A percentile compares a stretch with the other conserved stretches of the same genome.
Evolutionary conservation across 1,284 basidiomycete species (phyloP).

Genomic region (Ceratobasidium sp.): DNA sequence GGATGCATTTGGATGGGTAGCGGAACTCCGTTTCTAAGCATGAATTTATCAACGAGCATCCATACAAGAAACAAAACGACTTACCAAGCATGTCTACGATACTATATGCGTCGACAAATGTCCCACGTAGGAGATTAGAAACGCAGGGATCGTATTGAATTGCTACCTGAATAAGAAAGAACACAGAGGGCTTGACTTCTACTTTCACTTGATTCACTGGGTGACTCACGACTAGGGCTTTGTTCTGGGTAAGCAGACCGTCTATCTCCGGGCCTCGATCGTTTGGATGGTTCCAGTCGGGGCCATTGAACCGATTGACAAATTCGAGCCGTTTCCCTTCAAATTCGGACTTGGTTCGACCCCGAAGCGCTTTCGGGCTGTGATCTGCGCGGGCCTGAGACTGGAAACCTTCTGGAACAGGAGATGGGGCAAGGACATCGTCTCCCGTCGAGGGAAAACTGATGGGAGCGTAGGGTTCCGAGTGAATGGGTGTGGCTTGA

Average conservation of each 20-base stretch:
- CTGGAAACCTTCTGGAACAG: too few relatives aligned
- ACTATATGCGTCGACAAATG: constrained; percentile 1
- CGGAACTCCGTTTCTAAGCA: neutral
- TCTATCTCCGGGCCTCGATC: neutral
- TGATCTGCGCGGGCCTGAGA: too few relatives aligned
- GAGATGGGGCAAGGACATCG: too few relatives aligned
- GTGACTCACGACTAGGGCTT: neutral
- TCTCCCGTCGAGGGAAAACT: too few relatives aligned
- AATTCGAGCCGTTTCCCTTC: neutral
- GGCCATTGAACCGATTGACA: neutral
- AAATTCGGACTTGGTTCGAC: too few relatives aligned
- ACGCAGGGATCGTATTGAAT: neutral
- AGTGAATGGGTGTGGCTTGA: too few relatives aligned
- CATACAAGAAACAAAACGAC: neutral
- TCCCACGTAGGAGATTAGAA: neutral
- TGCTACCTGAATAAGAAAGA: neutral
- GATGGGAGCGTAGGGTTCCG: too few relatives aligned
- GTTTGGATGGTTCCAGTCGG: neutral
- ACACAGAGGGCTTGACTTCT: neutral
- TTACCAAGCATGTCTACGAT: constrained; percentile 6
- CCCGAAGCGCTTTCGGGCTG: too few relatives aligned
- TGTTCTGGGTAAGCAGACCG: neutral
- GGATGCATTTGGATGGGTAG: neutral
- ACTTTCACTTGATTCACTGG: neutral
- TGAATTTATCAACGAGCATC: neutral